phyloP scores from a whole-genome alignment of 805 yeast genomes.

The Metschnikowia cerradonensis region DNA sequence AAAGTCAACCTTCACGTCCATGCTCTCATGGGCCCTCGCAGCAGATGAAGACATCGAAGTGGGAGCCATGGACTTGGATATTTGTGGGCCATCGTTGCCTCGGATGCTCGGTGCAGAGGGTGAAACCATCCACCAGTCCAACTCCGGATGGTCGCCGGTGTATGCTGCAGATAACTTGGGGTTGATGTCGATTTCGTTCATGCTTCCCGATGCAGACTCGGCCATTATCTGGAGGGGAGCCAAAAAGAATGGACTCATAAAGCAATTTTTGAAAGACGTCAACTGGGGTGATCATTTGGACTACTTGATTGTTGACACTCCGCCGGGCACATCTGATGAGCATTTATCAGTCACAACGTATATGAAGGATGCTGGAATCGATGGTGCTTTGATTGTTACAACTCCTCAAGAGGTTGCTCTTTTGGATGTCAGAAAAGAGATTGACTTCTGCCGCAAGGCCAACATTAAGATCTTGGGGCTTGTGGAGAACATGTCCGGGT shows the following conservation, averaged over 20 bases:
- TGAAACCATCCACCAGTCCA: constrained; percentile 83
- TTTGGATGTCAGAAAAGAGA: constrained; percentile 91
- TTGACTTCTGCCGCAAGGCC: constrained; percentile 91
- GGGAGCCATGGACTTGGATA: constrained; percentile 96
- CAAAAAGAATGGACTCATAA: constrained; percentile 90
- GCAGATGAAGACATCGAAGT: constrained; percentile 74
- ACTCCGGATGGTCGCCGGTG: constrained; percentile 94
- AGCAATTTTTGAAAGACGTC: constrained; percentile 90
- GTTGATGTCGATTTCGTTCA: constrained; percentile 89
- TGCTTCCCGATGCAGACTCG: constrained; percentile 89
- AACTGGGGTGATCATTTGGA: constrained; percentile 86
- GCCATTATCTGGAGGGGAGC: constrained; percentile 97
- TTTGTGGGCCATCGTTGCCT: constrained; percentile 97
- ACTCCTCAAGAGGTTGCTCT: constrained; percentile 98
- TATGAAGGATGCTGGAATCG: constrained; percentile 84
- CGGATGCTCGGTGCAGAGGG: constrained; percentile 89
- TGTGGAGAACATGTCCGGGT: constrained; percentile 98
- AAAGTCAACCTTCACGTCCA: constrained; percentile 89
- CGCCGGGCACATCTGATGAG: constrained; percentile 98
- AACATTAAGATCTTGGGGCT: constrained; percentile 80
- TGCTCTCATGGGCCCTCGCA: constrained; percentile 96
- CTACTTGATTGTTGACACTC: constrained; percentile 89
- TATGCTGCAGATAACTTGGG: constrained; percentile 94
- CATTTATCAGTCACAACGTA: constrained; percentile 87
- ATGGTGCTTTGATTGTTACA: constrained; percentile 92